Base-by-base conservation (phyloP, 2,329 filamentous ascomycete species). In the Amauroascus niger region DNA sequence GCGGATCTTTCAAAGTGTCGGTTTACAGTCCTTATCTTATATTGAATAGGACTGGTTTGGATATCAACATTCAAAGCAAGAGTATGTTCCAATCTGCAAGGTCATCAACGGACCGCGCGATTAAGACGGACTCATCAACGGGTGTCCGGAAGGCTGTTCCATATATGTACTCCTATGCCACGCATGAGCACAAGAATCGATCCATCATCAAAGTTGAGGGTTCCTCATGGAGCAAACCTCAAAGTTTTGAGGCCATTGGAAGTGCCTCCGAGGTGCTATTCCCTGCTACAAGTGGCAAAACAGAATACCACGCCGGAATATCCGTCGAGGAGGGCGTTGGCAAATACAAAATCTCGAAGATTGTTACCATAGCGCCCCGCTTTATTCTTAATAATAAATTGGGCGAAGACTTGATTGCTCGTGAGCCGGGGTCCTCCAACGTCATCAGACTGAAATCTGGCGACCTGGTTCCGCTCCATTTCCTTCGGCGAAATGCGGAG, bases 291-390 rank as follows among this genome's bases (percentile, higher is more conserved):
- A 79, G 78, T 40, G 83, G 80, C 41, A 76, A 79, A 58, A 84
- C 84, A 1, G 93, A 98, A 68, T 90, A 97, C 63, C 89, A 97
- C 63, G 79, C 94, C 6, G 93, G 93, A 45, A 82, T 98, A 47
- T 91, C 85, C 1, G 84, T 98, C 28, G 82, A 87, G 55, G 86
- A 94, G 55, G 93, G 93, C 9, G 86, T 95, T 64, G 93, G 93
- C 63, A 98, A 98, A 71, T 98, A 97, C 75, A 97, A 95, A 69
- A 77, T 98, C 75, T 94, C 88, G 16, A 97, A 95, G 72, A 86
- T 96, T 11, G 87, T 98, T 24, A 96, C 90, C 0, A 80, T 98
- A 39, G 84, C 93, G 0, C 93, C 94, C 24, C 82, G 93, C 22
- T 98, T 95, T 64, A 85, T 98, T 52, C 76, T 98, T 59, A 90